Conservation (phyloP, 2,329 filamentous ascomycete genomes). For the Sphaceloma murrayae region DNA sequence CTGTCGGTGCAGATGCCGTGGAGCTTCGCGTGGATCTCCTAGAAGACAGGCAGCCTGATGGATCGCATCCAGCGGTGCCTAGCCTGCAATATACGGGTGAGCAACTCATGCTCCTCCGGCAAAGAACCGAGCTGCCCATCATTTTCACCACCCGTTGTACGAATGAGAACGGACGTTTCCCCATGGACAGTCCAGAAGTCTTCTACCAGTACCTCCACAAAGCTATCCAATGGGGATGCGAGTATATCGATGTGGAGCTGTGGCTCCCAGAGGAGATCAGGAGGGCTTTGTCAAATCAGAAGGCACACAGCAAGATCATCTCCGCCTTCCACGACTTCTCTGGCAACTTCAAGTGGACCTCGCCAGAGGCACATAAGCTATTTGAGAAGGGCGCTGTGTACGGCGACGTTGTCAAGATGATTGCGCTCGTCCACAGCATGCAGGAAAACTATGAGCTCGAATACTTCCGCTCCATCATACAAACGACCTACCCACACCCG, state of each 20-base stretch:
- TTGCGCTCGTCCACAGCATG: slow-evolving; percentile 68
- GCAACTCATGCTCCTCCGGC: slow-evolving; percentile 73
- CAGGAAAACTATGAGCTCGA: slow-evolving; percentile 87
- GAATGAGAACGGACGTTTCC: slow-evolving; percentile 72
- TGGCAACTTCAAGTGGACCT: slow-evolving; percentile 74
- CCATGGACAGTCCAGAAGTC: slow-evolving; percentile 66
- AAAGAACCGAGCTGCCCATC: slow-evolving; percentile 79
- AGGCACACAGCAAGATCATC: slow-evolving; percentile 74
- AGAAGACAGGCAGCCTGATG: slow-evolving; percentile 58
- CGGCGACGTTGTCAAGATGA: slow-evolving; percentile 86
- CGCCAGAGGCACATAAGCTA: slow-evolving; percentile 58
- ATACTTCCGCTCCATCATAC: slow-evolving; percentile 73
- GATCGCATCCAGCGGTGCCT: slow-evolving; percentile 55
- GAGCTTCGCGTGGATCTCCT: slow-evolving; percentile 77
- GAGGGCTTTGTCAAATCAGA: slow-evolving; percentile 54
- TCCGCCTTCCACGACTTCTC: slow-evolving; percentile 90
- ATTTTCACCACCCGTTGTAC: slow-evolving; percentile 80
- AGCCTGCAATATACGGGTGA: slow-evolving; percentile 77
- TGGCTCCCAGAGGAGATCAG: slow-evolving; percentile 75
- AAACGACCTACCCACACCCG: slow-evolving; percentile 58
- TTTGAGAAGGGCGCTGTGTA: slow-evolving; percentile 64
- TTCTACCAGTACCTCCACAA: slow-evolving; percentile 73
- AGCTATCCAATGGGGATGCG: slow-evolving; percentile 79
- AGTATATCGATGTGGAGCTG: slow-evolving; percentile 82
- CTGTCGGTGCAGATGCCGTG: slow-evolving; percentile 75